Evolutionary conservation across 306 rosid species (phyloP).

Genomic region (Trifolium pratense): DNA sequence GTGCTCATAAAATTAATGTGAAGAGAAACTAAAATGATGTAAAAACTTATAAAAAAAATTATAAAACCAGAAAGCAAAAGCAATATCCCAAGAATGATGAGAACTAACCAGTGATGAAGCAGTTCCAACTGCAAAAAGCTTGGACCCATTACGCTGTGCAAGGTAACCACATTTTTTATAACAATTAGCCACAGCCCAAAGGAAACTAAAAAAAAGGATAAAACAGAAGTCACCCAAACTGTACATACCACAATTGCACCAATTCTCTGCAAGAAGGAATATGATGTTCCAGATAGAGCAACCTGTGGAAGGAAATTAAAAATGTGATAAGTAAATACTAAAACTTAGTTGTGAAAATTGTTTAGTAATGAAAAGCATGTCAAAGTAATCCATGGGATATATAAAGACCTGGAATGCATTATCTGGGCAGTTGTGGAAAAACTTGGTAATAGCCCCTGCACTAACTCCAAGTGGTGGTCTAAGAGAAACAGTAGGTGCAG

Average conservation of each 20-base stretch:
- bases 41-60: not conserved
- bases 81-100: slow-evolving; percentile 11
- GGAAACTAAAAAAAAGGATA: slow-evolving; percentile 7
- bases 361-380: slow-evolving; percentile 14
- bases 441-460: slow-evolving; percentile 77
- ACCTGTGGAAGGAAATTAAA: slow-evolving; percentile 47
- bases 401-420: slow-evolving; percentile 87
- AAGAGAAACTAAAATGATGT: slow-evolving; percentile 24
- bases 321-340: slow-evolving; percentile 28
- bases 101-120: slow-evolving; percentile 88
- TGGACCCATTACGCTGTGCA: slow-evolving; percentile 82
- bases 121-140: slow-evolving; percentile 93
- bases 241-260: slow-evolving; percentile 74
- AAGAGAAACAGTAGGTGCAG: slow-evolving; percentile 90
- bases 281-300: slow-evolving; percentile 60
- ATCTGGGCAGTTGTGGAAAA: slow-evolving; percentile 94
- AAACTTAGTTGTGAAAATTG: slow-evolving; percentile 8
- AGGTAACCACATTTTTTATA: slow-evolving; percentile 39
- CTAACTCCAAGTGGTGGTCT: slow-evolving; percentile 65
- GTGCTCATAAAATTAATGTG: slow-evolving; percentile 2
- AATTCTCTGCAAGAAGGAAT: slow-evolving; percentile 56
- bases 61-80: slow-evolving; percentile 3
- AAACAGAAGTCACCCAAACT: slow-evolving; percentile 10
- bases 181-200: slow-evolving; percentile 32
- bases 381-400: slow-evolving; percentile 1